phyloP scores from a whole-genome alignment of 1,284 basidiomycete species.

The Chiua sp. region DNA sequence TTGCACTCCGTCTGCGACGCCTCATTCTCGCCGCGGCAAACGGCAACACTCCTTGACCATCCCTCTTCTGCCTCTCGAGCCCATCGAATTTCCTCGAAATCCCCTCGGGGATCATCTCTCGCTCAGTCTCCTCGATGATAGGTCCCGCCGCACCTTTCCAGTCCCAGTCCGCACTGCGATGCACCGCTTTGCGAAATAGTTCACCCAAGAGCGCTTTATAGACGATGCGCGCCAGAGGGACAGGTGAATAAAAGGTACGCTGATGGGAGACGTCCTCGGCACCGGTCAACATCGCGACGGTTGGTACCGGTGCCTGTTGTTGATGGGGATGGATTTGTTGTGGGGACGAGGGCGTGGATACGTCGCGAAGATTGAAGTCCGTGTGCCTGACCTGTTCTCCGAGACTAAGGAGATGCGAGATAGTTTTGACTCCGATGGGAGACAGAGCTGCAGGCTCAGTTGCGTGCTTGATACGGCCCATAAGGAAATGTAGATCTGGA shows the following conservation, averaged over 20 bases:
- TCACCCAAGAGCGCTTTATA: slow-evolving; percentile 26
- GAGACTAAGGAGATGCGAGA: slow-evolving; percentile 29
- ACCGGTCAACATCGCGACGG: slow-evolving; percentile 26
- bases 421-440: slow-evolving; percentile 15
- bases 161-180: slow-evolving; percentile 22
- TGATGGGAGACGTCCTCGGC: not conserved
- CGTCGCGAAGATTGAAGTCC: slow-evolving; percentile 12
- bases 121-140: slow-evolving; percentile 23
- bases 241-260: slow-evolving; percentile 17
- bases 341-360: not conserved
- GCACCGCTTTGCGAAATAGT: slow-evolving; percentile 28
- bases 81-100: not conserved
- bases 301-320: slow-evolving; percentile 17
- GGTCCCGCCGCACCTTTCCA: slow-evolving; percentile 20
- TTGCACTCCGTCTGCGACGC: slow-evolving; percentile 22
- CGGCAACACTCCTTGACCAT: slow-evolving; percentile 14
- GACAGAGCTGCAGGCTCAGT: slow-evolving; percentile 3
- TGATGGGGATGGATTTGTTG: not conserved
- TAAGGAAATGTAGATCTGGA: slow-evolving; percentile 16
- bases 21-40: slow-evolving; percentile 33
- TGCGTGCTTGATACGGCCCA: slow-evolving; percentile 18
- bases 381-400: slow-evolving; percentile 5
- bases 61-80: not conserved
- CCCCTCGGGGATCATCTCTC: slow-evolving; percentile 30
- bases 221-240: slow-evolving; percentile 31